These are phyloP conservation scores for Rhododendron ferrugineum DNA, from an alignment of 148 eudicot genomes.

Conservation along the genomic window DNA sequence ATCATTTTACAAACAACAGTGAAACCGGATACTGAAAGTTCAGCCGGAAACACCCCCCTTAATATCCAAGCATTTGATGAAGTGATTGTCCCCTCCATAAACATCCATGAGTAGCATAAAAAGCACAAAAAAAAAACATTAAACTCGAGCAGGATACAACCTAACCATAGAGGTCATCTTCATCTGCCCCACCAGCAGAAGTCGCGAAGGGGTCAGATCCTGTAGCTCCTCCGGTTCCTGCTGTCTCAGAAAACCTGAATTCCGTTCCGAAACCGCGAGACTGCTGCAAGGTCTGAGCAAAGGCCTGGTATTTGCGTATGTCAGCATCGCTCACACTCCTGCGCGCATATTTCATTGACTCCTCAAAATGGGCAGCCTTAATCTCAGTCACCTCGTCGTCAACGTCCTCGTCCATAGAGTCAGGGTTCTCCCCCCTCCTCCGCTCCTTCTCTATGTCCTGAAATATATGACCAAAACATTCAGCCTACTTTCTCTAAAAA, in stretches of 20 bases:
- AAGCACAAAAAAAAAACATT: background rate
- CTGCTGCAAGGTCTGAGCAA: conserved; percentile 52
- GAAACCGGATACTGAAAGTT: background rate
- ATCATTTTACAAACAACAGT: background rate
- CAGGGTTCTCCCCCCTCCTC: conserved; percentile 30
- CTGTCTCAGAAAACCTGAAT: conserved; percentile 33
- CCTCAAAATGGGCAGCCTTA: conserved; percentile 43
- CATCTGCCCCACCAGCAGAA: conserved; percentile 33
- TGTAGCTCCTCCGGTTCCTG: conserved; percentile 9
- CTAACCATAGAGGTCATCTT: conserved; percentile 36
- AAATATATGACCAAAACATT: conserved; percentile 1
- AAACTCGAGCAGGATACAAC: background rate
- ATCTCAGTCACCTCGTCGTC: conserved; percentile 44
- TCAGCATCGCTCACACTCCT: conserved; percentile 52
- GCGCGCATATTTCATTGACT: conserved; percentile 46
- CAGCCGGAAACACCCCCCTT: background rate
- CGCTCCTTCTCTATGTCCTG: conserved; percentile 51
- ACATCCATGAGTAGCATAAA: background rate
- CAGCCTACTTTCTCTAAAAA: background rate
- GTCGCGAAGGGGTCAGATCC: conserved; percentile 27
- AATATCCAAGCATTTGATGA: background rate
- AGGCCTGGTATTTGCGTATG: conserved; percentile 46
- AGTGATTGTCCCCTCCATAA: background rate
- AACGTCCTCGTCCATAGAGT: conserved; percentile 39
- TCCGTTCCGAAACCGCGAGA: conserved; percentile 45